Conservation (phyloP, 371 early-diverging fungal species). For the Dipsacomyces acuminosporus region DNA sequence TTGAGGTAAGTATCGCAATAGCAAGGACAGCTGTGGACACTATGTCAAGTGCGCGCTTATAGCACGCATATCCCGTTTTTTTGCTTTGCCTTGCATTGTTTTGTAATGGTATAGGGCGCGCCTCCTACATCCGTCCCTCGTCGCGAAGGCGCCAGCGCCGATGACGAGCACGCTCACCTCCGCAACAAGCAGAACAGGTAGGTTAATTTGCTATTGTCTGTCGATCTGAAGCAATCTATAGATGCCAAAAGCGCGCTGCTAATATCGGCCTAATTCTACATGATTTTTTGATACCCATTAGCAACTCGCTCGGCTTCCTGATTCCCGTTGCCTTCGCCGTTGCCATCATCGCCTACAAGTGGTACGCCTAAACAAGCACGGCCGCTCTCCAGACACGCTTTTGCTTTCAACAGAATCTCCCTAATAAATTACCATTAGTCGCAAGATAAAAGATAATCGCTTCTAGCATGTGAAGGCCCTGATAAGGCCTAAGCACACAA, state of each 20-base stretch:
- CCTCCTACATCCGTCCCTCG: slow-evolving; percentile 13
- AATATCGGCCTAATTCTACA: no score
- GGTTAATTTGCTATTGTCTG: no score
- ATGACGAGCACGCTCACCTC: slow-evolving; percentile 9
- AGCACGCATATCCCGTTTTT: background rate
- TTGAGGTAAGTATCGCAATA: slow-evolving; percentile 46
- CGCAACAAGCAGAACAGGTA: slow-evolving; percentile 44
- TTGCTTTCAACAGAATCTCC: no score
- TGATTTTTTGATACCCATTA: no score
- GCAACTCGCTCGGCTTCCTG: slow-evolving; percentile 33
- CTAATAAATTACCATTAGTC: no score
- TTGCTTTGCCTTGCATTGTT: background rate
- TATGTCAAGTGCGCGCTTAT: background rate
- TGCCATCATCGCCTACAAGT: slow-evolving; percentile 40
- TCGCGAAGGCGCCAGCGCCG: background rate
- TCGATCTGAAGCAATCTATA: no score
- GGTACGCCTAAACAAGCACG: slow-evolving; percentile 17
- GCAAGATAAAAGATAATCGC: no score
- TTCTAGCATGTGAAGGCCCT: no score
- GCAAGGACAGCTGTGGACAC: background rate
- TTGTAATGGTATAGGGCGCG: slow-evolving; percentile 18
- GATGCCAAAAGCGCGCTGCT: no score
- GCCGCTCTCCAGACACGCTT: no score
- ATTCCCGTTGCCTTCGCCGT: slow-evolving; percentile 37
- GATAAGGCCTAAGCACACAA: no score